Evolutionary conservation across 257 asterid genomes (phyloP), one percentile per base, ranked within the genome.

Genomic region (Solanum sejunctum): DNA sequence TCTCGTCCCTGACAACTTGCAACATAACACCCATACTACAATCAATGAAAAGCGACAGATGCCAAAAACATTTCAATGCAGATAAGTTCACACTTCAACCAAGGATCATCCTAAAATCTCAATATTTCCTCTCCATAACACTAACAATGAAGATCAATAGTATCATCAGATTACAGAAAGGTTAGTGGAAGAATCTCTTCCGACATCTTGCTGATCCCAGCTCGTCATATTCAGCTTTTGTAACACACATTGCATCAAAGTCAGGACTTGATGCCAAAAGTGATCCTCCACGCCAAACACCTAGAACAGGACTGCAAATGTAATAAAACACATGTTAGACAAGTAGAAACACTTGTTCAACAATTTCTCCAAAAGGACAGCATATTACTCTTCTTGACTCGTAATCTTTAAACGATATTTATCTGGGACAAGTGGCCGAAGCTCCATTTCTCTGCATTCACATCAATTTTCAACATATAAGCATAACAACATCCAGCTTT

Each of bases 281-380:
- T 12, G 99, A 96, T 5, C 99, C 99, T 43, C 99, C 99, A 18
- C 98, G 93, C 99, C 99, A 96, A 84, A 93, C 99, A 82, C 99
- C 98, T 86, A 94, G 85, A 47, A 96, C 91, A 67, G 98, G 98
- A 92, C 99, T 96, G 94, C 69, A 70, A 78, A 49, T 83, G 77
- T 47, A 84, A 86, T 66, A 61, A 6, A 86, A 84, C 21, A 63
- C 39, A 49, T 32, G 28, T 86, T 26, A 43, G 77, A 71, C 73
- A 51, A 32, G 81, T 17, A 67, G 28, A 78, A 80, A 80, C 72
- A 61, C 28, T 54, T 66, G n/a, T 69, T 84, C 28, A 87, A 83
- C 84, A 32, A 75, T 82, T 82, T 13, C 73, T 52, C 57, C 18
- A 79, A 71, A 49, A 51, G 86, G 66, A 85, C 75, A 87, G 81